phyloP scores from a whole-genome alignment of 2,329 filamentous ascomycete genomes.

The Neonectria punicea region DNA sequence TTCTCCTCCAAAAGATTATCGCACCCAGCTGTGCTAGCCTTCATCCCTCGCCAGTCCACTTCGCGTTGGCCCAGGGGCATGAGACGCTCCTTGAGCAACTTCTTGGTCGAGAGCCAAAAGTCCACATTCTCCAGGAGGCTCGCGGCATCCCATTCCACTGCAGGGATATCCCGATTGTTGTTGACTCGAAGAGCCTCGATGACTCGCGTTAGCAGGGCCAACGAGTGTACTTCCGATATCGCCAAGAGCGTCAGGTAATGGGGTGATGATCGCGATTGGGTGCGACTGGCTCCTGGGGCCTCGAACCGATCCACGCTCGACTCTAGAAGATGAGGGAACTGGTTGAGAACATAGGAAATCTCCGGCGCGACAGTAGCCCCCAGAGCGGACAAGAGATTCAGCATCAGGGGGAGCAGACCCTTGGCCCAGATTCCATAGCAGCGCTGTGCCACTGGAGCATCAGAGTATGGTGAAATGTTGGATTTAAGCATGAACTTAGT shows the following conservation, averaged over 20 bases:
- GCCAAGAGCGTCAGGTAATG: constrained; percentile 78
- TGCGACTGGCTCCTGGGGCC: constrained; percentile 64
- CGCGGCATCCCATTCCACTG: constrained; percentile 79
- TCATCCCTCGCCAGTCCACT: constrained; percentile 66
- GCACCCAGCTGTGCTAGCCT: constrained; percentile 50
- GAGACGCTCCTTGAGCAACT: constrained; percentile 76
- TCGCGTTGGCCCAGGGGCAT: constrained; percentile 79
- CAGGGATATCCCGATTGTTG: constrained; percentile 77
- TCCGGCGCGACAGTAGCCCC: constrained; percentile 85
- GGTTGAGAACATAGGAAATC: constrained; percentile 86
- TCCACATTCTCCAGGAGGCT: constrained; percentile 84
- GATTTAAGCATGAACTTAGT: constrained; percentile 79
- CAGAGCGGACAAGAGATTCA: constrained; percentile 87
- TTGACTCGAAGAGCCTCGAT: constrained; percentile 72
- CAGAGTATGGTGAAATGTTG: constrained; percentile 81
- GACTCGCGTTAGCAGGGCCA: constrained; percentile 80
- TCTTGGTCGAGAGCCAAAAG: constrained; percentile 77
- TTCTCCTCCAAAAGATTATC: constrained; percentile 80
- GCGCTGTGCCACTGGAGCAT: constrained; percentile 72
- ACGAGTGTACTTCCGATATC: constrained; percentile 80
- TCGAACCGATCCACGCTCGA: constrained; percentile 80
- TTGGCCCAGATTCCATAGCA: constrained; percentile 92
- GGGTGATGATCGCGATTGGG: constrained; percentile 58
- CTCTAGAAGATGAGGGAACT: constrained; percentile 82
- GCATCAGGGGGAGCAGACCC: constrained; percentile 85